These are phyloP conservation scores for Funneliformis caledonium DNA, from an alignment of 371 early-diverging fungal species.

Conservation along the genomic window DNA sequence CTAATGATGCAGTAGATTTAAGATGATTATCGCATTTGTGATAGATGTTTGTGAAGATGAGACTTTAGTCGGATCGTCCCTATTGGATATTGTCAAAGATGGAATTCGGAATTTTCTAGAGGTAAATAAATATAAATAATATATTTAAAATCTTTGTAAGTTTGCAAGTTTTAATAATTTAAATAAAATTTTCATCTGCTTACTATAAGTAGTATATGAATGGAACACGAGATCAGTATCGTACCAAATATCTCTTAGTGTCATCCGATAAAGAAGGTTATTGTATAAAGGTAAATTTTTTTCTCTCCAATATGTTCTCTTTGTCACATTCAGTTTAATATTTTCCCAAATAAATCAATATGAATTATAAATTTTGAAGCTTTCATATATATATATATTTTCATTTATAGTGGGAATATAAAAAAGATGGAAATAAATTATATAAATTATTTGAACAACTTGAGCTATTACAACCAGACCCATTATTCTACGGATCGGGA, in stretches of 20 bases:
- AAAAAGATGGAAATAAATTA: slow-evolving; percentile 6
- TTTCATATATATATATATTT: not conserved
- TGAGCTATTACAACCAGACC: slow-evolving; percentile 16
- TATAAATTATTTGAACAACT: slow-evolving; percentile 26
- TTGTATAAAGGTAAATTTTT: slow-evolving; percentile 11
- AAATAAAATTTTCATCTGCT: not conserved
- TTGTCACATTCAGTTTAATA: not conserved
- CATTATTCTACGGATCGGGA: not conserved
- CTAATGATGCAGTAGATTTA: not conserved
- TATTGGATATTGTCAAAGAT: slow-evolving; percentile 12
- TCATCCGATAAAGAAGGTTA: not conserved
- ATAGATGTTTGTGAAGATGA: slow-evolving; percentile 3
- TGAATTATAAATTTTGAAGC: no score
- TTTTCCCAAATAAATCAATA: not conserved
- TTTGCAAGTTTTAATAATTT: not conserved
- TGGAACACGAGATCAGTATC: not conserved
- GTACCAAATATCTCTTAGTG: not conserved
- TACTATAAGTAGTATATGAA: not conserved
- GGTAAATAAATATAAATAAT: not conserved
- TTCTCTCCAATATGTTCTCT: not conserved
- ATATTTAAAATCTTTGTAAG: not conserved
- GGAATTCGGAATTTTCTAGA: slow-evolving; percentile 7
- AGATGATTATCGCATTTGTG: slow-evolving; percentile 25
- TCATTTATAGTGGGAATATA: not conserved
- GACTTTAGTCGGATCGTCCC: not conserved